Conservation (phyloP, 352 stramenopile genomes). For the Globisporangium mamillatum region DNA sequence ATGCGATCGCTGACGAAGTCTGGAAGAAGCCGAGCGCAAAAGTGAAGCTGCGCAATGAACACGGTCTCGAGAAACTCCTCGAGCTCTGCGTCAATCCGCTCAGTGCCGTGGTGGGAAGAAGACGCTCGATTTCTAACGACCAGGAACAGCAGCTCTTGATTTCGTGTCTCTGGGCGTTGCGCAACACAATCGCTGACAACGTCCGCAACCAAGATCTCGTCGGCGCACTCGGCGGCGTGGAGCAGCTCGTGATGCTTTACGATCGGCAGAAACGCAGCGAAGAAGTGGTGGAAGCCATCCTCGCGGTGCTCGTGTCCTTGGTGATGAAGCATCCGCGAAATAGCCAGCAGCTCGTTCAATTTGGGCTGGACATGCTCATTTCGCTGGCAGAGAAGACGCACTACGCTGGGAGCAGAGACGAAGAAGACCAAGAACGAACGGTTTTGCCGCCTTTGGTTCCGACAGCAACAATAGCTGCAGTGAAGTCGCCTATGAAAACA, state of each 20-base stretch:
- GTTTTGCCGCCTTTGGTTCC: constrained; percentile 12
- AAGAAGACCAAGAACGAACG: constrained; percentile 25
- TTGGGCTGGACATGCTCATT: constrained; percentile 61
- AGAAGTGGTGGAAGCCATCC: constrained; percentile 61
- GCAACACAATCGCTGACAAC: constrained; percentile 57
- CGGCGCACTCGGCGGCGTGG: constrained; percentile 45
- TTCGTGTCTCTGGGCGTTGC: constrained; percentile 67
- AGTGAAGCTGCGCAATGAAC: constrained; percentile 58
- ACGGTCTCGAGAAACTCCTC: constrained; percentile 60
- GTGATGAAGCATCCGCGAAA: constrained; percentile 55
- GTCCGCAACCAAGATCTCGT: constrained; percentile 62
- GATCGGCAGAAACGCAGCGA: constrained; percentile 37
- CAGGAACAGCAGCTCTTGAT: constrained; percentile 33
- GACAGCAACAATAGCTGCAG: constrained; percentile 3
- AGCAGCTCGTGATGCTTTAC: constrained; percentile 43
- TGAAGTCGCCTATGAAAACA: neutral
- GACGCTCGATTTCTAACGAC: constrained; percentile 13
- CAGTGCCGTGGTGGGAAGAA: constrained; percentile 10
- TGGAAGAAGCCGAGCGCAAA: constrained; percentile 62
- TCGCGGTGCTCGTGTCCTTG: constrained; percentile 51
- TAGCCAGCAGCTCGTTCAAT: constrained; percentile 63
- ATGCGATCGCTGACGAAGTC: constrained; percentile 79
- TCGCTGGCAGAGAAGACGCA: constrained; percentile 35
- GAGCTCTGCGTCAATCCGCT: constrained; percentile 36
- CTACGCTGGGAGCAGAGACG: constrained; percentile 2